Evolutionary conservation across 495 filamentous ascomycete genomes (phyloP).

Genomic region (Penicillium fimorum): DNA sequence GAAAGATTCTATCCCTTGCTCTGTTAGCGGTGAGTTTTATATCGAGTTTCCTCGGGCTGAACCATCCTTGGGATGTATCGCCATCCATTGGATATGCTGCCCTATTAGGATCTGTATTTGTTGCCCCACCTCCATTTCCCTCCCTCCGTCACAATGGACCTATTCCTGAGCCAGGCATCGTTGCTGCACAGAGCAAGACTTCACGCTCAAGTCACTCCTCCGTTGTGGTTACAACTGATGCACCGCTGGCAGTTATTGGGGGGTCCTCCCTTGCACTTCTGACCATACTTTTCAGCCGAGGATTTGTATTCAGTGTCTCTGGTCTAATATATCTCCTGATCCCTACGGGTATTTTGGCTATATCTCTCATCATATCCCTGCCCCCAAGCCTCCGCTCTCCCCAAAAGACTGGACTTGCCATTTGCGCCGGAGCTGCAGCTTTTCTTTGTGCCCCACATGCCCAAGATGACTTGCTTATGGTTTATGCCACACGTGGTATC

Average conservation of each 20-base stretch:
- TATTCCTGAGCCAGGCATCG: slow-evolving; percentile 30
- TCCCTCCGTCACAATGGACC: slow-evolving; percentile 23
- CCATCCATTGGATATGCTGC: slow-evolving; percentile 47
- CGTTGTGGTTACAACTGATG: slow-evolving; percentile 24
- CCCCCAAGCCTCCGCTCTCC: slow-evolving; percentile 30
- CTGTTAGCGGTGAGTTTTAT: slow-evolving; percentile 28
- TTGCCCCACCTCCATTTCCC: slow-evolving; percentile 43
- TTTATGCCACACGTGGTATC: slow-evolving; percentile 34
- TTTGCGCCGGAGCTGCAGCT: slow-evolving; percentile 29
- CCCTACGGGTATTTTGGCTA: slow-evolving; percentile 31
- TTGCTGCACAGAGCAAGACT: slow-evolving; percentile 22
- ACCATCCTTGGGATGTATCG: slow-evolving; percentile 32
- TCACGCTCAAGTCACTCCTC: slow-evolving; percentile 11
- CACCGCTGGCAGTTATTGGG: slow-evolving; percentile 30
- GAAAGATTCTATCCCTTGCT: slow-evolving; percentile 31
- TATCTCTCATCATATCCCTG: slow-evolving; percentile 27
- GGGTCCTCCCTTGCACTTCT: slow-evolving; percentile 27
- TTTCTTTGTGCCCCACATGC: slow-evolving; percentile 38
- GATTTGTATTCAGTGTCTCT: slow-evolving; percentile 19
- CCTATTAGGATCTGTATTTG: slow-evolving; percentile 43
- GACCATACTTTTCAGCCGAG: slow-evolving; percentile 24
- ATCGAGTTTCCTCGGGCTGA: slow-evolving; percentile 36
- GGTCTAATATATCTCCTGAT: slow-evolving; percentile 30
- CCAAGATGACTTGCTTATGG: slow-evolving; percentile 28
- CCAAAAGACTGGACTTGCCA: slow-evolving; percentile 38